Conservation (phyloP, 2,329 filamentous ascomycete genomes). For the Ceratocystis ficicola region DNA sequence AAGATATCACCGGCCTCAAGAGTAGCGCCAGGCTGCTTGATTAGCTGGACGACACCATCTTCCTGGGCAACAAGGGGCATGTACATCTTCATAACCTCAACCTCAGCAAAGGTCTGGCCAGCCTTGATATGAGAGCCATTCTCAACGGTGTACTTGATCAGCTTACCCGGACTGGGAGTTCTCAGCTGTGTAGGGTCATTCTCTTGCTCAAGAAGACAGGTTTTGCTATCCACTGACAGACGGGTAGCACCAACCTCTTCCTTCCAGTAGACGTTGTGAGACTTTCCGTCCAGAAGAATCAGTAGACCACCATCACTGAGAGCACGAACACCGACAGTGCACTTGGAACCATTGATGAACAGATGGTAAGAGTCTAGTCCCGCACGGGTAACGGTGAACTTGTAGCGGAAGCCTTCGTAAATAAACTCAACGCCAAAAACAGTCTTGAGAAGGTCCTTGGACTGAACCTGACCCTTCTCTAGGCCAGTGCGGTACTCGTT, state of each 20-base stretch:
- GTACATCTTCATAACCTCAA: constrained; percentile 99
- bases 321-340: constrained; percentile 80
- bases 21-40: constrained; percentile 97
- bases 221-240: constrained; percentile 94
- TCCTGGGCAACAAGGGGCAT: constrained; percentile 95
- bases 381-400: constrained; percentile 91
- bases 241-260: constrained; percentile 94
- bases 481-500: constrained; percentile 76
- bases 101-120: constrained; percentile 87
- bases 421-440: constrained; percentile 98
- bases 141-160: constrained; percentile 94
- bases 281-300: constrained; percentile 78
- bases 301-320: constrained; percentile 89
- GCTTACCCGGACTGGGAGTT: constrained; percentile 88
- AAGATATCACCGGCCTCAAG: constrained; percentile 96
- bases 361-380: constrained; percentile 90
- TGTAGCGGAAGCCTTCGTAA: constrained; percentile 92
- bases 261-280: constrained; percentile 99
- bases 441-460: constrained; percentile 93
- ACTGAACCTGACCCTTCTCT: constrained; percentile 93
- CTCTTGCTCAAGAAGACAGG: constrained; percentile 92
- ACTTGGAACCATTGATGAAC: constrained; percentile 98
- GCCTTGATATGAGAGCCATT: constrained; percentile 88
- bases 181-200: constrained; percentile 96
- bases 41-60: constrained; percentile 90